phyloP scores from a whole-genome alignment of 345 rosid species.

The Populus ilicifolia region DNA sequence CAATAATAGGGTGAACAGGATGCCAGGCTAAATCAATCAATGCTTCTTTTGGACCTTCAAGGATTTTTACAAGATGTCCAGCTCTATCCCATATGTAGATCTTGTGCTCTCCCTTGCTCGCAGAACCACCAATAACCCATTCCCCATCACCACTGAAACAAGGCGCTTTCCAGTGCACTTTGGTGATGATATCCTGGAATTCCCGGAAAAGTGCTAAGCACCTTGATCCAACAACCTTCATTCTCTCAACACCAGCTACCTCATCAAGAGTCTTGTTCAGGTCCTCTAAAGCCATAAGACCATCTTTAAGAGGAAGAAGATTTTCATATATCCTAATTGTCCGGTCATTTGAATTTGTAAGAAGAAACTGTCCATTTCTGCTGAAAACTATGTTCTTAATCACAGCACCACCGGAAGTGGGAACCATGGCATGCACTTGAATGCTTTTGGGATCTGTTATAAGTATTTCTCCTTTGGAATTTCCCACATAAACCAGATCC shows the following conservation, averaged over 20 bases:
- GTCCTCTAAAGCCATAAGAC: constrained; percentile 43
- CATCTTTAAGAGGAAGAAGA: constrained; percentile 74
- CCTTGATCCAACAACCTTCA: constrained; percentile 73
- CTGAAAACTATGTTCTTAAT: constrained; percentile 84
- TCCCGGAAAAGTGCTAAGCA: constrained; percentile 81
- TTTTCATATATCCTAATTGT: constrained; percentile 86
- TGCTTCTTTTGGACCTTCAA: constrained; percentile 98
- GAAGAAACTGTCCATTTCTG: constrained; percentile 84
- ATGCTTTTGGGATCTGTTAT: constrained; percentile 64
- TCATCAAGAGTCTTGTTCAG: constrained; percentile 45
- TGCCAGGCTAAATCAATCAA: constrained; percentile 97
- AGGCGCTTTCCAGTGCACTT: constrained; percentile 98
- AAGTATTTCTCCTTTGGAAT: constrained; percentile 93
- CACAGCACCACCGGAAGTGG: constrained; percentile 62
- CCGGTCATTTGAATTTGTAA: constrained; percentile 94
- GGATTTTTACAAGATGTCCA: constrained; percentile 94
- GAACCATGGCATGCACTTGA: constrained; percentile 61
- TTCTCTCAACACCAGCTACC: constrained; percentile 56
- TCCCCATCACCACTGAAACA: constrained; percentile 98
- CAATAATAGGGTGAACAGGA: constrained; percentile 91
- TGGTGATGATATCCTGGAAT: constrained; percentile 89
- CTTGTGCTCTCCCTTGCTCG: constrained; percentile 98
- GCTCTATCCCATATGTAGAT: constrained; percentile 98
- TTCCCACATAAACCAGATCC: constrained; percentile 90
- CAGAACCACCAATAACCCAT: constrained; percentile 98